Evolutionary conservation across 1,284 basidiomycete genomes (phyloP), one percentile per base, ranked within the genome.

Genomic region (Singerocomus rubriflavus): DNA sequence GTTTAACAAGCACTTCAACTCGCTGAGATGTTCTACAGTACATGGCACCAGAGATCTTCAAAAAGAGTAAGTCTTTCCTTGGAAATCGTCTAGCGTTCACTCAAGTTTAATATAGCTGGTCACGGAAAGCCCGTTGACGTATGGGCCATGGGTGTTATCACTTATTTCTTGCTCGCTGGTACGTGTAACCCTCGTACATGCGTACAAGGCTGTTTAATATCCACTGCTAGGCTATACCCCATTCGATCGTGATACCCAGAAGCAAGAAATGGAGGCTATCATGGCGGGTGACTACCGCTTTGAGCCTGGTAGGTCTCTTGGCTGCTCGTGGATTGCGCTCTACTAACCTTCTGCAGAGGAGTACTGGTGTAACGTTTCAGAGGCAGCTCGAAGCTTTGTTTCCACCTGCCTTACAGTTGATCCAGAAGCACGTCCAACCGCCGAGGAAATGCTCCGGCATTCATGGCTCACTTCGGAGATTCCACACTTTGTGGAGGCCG

Each of bases 31-130:
- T 30, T 38, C 42, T 44, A 27, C 55, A 87, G 79, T 98, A 99
- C 72, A 98, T 98, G 96, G 94, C 96, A 0, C 95, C 96, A 0
- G 96, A 98, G 71, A 98, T 99, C 61, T 99, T 99, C 79, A 88
- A 88, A 69, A 96, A 96, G 72, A 82, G 88, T 91, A 55, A 42
- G 81, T 71, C 6, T 34, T 35, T 43, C 13, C 17, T 57, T 12
- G 41, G 11, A 16, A 31, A 48, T 29, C 44, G 1, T 25, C 11
- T 9, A 7, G 34, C 34, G 42, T 35, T 39, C 21, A 46, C 50
- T 50, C 44, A 48, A 4, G n/a, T 16, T 38, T 44, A 13, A 40
- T 37, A 9, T 42, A 91, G 88, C 84, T 46, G 96, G 96, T 0
- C 95, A 99, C 63, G 86, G 91, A 37, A 97, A 93, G 72, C 94